Conservation (phyloP, 2,329 filamentous ascomycete species). For the Sporothrix schenckii region DNA sequence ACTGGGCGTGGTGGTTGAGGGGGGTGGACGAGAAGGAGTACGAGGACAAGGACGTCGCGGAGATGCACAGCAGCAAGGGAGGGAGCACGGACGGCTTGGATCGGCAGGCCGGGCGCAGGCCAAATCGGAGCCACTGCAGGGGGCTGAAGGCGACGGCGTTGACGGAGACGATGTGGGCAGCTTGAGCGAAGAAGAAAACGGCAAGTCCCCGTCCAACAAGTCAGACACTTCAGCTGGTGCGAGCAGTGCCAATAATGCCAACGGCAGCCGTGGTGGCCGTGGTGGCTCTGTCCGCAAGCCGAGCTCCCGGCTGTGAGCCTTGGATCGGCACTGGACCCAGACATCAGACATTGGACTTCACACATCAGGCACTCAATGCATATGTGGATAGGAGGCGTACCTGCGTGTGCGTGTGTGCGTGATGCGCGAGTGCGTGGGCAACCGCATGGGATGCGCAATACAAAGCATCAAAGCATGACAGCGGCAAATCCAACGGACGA, state of each 20-base stretch:
- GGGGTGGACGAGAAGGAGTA: conserved; percentile 3
- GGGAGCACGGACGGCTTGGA: conserved; percentile 8
- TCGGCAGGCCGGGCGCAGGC: conserved; percentile 26
- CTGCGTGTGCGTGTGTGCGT: background rate
- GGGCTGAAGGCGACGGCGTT: conserved; percentile 14
- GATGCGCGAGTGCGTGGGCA: background rate
- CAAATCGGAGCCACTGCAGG: conserved; percentile 27
- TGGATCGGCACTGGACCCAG: background rate
- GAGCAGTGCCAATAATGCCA: background rate
- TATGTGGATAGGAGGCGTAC: background rate
- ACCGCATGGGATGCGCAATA: background rate
- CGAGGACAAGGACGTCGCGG: background rate
- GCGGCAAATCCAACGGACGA: background rate
- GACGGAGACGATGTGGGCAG: background rate
- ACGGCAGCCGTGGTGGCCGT: background rate
- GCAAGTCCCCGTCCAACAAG: conserved; percentile 6
- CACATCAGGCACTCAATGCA: background rate
- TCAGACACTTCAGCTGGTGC: conserved; percentile 25
- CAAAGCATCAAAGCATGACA: background rate
- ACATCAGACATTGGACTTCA: background rate
- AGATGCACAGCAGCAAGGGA: background rate
- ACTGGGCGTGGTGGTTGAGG: conserved; percentile 36
- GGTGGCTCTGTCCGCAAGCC: conserved; percentile 17
- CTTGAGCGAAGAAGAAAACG: background rate
- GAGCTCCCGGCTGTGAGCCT: conserved; percentile 11